Percentiles rank a stretch among this genome's conserved stretches.
These are phyloP conservation scores for Raphidocelis subcapitata DNA, from an alignment of 139 green algal species.

Conservation along the genomic window DNA sequence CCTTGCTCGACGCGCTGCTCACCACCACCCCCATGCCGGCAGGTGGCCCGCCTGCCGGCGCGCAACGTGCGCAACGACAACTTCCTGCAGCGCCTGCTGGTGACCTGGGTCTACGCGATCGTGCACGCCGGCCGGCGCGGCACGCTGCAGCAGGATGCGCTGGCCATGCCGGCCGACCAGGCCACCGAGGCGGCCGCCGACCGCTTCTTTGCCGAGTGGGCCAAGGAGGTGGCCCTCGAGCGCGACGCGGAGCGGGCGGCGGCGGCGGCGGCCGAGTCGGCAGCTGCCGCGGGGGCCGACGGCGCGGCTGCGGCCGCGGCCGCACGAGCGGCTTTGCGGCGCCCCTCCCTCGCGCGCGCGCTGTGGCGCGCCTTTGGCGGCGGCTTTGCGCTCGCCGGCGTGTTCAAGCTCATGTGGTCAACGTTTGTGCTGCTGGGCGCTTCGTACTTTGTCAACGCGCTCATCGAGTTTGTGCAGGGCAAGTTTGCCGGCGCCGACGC, in stretches of 20 bases:
- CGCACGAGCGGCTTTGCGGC: background rate
- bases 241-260: conserved; percentile 14
- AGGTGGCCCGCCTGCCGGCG: conserved; percentile 9
- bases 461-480: conserved; percentile 31
- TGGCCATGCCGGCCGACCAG: conserved; percentile 51
- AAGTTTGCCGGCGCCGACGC: conserved; percentile 21
- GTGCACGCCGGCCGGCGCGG: conserved; percentile 28
- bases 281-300: background rate
- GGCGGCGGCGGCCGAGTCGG: background rate
- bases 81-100: conserved; percentile 16
- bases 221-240: conserved; percentile 23
- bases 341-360: conserved; percentile 38
- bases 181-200: conserved; percentile 31
- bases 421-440: conserved; percentile 43
- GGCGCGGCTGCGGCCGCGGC: conserved; percentile 1
- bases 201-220: too few relatives aligned
- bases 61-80: conserved; percentile 28
- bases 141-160: conserved; percentile 36
- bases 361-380: conserved; percentile 35
- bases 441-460: conserved; percentile 40
- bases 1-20: too few relatives aligned
- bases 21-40: too few relatives aligned
- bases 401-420: conserved; percentile 46
- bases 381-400: conserved; percentile 34
- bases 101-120: conserved; percentile 39